Percentiles rank a stretch among this genome's conserved stretches.
Conservation (phyloP, 768 basidiomycete species). For the Rubroboletus pulcherrimus region DNA sequence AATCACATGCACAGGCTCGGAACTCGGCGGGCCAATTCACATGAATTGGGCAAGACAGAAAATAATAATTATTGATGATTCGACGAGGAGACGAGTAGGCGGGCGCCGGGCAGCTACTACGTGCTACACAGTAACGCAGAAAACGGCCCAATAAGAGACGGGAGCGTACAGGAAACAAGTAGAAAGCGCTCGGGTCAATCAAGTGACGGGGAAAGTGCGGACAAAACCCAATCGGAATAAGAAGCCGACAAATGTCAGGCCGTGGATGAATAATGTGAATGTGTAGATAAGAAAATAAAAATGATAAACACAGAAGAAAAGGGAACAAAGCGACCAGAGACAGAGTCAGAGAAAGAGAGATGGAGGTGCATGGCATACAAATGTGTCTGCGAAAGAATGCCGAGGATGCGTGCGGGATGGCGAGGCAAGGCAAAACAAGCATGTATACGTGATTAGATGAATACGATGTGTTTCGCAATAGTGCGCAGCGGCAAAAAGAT, state of each 20-base stretch:
- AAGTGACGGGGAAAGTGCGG: conserved; percentile 6
- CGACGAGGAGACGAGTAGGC: conserved; percentile 22
- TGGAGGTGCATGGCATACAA: conserved; percentile 24
- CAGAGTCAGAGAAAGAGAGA: neutral
- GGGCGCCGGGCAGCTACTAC: conserved; percentile 35
- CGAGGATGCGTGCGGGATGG: conserved; percentile 16
- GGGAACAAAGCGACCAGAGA: conserved; percentile 25
- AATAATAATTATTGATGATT: conserved; percentile 27
- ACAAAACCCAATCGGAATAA: conserved; percentile 23
- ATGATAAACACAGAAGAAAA: conserved; percentile 17
- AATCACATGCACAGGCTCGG: conserved; percentile 12
- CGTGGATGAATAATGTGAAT: conserved; percentile 27
- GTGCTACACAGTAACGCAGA: conserved; percentile 32
- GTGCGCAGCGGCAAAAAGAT: conserved; percentile 29
- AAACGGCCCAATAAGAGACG: conserved; percentile 23
- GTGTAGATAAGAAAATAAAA: conserved; percentile 32
- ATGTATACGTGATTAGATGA: conserved; percentile 32
- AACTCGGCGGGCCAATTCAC: neutral
- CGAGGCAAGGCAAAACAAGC: conserved; percentile 31
- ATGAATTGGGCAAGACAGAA: too few relatives aligned
- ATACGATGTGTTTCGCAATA: conserved; percentile 36
- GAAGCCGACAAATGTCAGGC: conserved; percentile 24
- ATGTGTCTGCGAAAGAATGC: conserved; percentile 22
- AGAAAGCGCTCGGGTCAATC: conserved; percentile 27
- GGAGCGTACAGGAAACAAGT: conserved; percentile 31